Conservation (phyloP, 305 asterid species). For the Striga hermonthica region DNA sequence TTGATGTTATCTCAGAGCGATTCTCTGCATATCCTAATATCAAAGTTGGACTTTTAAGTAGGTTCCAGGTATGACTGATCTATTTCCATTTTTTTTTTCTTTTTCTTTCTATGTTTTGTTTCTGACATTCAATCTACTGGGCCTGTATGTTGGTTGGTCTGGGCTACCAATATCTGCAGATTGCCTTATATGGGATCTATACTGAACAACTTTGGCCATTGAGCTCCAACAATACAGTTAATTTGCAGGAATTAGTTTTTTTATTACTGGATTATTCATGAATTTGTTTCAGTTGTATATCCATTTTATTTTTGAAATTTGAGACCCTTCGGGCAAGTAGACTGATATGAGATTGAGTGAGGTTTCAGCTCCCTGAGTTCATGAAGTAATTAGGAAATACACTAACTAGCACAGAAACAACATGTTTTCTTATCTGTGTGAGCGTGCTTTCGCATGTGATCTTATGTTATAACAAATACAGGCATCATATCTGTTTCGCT, state of each 20-base stretch:
- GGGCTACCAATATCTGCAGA: slow-evolving; percentile 15
- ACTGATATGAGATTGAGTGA: no score
- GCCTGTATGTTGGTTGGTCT: background rate
- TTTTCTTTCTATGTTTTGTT: background rate
- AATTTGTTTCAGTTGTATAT: background rate
- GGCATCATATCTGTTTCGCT: background rate
- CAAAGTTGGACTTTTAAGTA: slow-evolving; percentile 81
- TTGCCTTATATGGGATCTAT: slow-evolving; percentile 8
- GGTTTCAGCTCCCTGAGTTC: no score
- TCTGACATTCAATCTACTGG: slow-evolving; percentile 22
- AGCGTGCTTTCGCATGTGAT: background rate
- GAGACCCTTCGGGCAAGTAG: background rate
- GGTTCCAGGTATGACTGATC: slow-evolving; percentile 77
- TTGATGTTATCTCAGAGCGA: slow-evolving; percentile 79
- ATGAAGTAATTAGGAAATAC: background rate
- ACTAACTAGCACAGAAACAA: slow-evolving; percentile 2
- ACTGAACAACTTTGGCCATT: slow-evolving; percentile 1
- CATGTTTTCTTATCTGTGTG: background rate
- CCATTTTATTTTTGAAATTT: slow-evolving; percentile 13
- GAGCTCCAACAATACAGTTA: slow-evolving; percentile 20
- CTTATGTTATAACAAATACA: slow-evolving; percentile 14
- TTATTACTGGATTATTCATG: background rate
- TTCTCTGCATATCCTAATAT: slow-evolving; percentile 62
- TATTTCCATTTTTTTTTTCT: slow-evolving; percentile 24
- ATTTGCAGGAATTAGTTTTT: slow-evolving; percentile 2